Evolutionary conservation across 352 stramenopile genomes (phyloP), one percentile per base, ranked within the genome.

Genomic region (Phytophthora idaei): DNA sequence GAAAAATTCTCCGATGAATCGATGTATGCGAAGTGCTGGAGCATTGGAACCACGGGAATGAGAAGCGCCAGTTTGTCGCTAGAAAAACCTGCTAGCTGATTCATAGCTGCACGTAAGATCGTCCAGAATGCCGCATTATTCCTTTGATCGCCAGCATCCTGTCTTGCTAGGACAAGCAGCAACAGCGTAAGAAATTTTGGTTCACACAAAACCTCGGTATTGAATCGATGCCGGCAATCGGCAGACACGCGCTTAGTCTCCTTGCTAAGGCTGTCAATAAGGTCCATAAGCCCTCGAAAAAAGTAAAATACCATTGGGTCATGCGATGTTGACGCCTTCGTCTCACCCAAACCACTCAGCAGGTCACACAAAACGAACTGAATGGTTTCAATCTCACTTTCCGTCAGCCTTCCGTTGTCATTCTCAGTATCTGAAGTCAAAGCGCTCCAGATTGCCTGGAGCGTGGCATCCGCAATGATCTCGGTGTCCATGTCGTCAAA

Each of bases 1-100:
- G 54, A 63, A 3, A 62, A 56, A 25, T 12, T 60, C 44, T 74
- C 69, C 1, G 65, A 71, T 5, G 66, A 51, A 28, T 90, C 76
- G 9, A 77, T 57, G 44, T 89, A 90, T 21, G 81, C 77, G 48
- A 87, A 85, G 29, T 89, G 79, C 49, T 90, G 81, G 9, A 90
- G 41, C 32, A 87, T 21, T n/a, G 81, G 73, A 25, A 88, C 49
- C 34, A 74, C 56, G 6, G 74, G 61, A 8, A 57, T 28, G 12
- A 88, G 36, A 15, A 31, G 2, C 7, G 39, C 28, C n/a, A 87
- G 12, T 28, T 75, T 59, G 3, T 70, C 50, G 7, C 41, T 58
- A 31, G 55, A 69, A 4, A 29, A 53, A 8, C 8, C 28, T 31
- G 39, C 45, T 36, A 85, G 44, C 9, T 74, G 69, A 4, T 42